These are phyloP conservation scores for Penicillium sp. DNA, from an alignment of 2,329 filamentous ascomycete species.

Conservation along the genomic window DNA sequence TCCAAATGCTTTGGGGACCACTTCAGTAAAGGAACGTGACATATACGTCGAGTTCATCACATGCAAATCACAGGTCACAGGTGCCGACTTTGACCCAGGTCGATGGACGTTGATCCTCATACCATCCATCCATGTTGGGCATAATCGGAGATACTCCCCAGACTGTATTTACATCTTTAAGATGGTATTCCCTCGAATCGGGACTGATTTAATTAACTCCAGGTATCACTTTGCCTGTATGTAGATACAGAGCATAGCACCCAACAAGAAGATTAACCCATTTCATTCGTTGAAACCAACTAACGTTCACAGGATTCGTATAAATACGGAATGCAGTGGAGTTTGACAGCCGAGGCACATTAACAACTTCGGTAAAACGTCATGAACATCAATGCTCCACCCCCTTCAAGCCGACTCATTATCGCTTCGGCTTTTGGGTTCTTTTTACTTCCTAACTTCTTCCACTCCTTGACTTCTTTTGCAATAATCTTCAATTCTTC, in stretches of 20 bases:
- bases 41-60: neutral
- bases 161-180: neutral
- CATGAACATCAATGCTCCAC: conserved; percentile 28
- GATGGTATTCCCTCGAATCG: too few species aligned
- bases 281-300: neutral
- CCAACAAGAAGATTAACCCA: too few species aligned
- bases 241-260: neutral
- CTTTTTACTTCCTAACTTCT: conserved; percentile 3
- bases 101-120: neutral
- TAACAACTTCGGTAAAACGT: conserved; percentile 34
- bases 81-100: neutral
- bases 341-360: conserved; percentile 33
- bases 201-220: neutral
- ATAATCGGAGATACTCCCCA: neutral
- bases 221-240: neutral
- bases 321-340: conserved; percentile 13
- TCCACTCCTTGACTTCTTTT: neutral
- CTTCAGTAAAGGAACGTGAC: too few species aligned
- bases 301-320: neutral
- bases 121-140: neutral
- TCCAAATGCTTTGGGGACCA: too few species aligned
- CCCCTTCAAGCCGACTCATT: conserved; percentile 30
- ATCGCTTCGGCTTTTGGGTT: conserved; percentile 20
- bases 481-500: neutral
- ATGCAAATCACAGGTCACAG: conserved; percentile 4